phyloP scores from a whole-genome alignment of 169 alveolate genomes.

The Toxoplasma gondii region DNA sequence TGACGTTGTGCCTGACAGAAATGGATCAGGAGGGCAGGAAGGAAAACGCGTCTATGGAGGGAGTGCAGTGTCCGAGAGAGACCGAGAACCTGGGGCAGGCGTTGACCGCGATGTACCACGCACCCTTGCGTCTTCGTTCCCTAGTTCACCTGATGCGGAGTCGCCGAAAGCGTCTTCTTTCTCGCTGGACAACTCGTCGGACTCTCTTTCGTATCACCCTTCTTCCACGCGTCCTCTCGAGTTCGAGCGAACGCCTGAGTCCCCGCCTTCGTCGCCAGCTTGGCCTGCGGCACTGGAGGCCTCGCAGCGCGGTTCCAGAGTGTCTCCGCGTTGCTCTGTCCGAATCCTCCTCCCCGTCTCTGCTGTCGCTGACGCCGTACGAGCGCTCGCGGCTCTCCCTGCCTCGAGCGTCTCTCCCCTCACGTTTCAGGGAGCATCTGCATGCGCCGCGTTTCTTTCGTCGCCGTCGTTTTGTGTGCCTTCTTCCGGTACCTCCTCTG shows the following conservation, averaged over 20 bases:
- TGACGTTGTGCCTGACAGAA: not conserved
- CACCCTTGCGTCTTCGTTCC: not conserved
- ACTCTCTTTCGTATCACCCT: too few species aligned
- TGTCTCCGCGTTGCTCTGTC: not conserved
- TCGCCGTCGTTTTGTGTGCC: not conserved
- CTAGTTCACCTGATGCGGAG: not conserved
- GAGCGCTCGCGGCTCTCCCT: not conserved
- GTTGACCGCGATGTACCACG: not conserved
- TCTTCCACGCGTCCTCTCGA: not conserved
- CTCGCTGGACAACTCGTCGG: too few species aligned
- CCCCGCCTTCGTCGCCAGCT: too few species aligned
- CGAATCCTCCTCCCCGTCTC: not conserved
- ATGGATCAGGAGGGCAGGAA: not conserved
- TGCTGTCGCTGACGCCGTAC: not conserved
- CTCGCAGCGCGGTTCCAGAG: not conserved
- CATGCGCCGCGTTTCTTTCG: not conserved
- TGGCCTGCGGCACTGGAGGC: not conserved
- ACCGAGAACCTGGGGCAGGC: not conserved
- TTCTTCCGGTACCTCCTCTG: not conserved
- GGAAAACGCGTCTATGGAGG: too few species aligned
- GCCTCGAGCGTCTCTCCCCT: conserved; percentile 2
- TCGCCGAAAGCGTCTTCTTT: too few species aligned
- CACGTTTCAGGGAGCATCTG: not conserved
- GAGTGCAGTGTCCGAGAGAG: not conserved
- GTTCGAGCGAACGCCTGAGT: not conserved